phyloP scores from a whole-genome alignment of 805 yeast species.

The Saccharomycopsis sp. region DNA sequence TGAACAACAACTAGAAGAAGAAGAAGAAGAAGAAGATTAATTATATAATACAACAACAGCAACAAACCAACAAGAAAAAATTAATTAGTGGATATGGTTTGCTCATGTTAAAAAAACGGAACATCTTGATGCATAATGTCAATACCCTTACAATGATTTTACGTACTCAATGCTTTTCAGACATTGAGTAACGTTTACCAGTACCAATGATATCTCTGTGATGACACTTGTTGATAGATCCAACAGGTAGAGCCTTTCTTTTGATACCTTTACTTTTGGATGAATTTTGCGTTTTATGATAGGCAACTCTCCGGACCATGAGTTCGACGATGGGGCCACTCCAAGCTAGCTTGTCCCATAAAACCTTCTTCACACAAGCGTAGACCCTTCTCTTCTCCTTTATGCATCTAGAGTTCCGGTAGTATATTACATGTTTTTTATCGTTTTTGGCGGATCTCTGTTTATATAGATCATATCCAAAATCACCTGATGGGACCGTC shows the following conservation, averaged over 20 bases:
- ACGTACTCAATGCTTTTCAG: too few species aligned
- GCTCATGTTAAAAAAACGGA: too few species aligned
- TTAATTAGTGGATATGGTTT: too few species aligned
- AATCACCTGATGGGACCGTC: too few species aligned
- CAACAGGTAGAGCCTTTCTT: background rate
- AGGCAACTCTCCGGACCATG: background rate
- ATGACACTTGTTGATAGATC: background rate
- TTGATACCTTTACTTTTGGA: background rate
- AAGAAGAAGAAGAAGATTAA: too few species aligned
- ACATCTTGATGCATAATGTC: too few species aligned
- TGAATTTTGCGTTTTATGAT: background rate
- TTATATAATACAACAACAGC: too few species aligned
- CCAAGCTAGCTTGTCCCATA: background rate
- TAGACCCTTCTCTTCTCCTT: slow-evolving; percentile 1
- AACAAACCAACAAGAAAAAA: too few species aligned
- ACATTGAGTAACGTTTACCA: too few species aligned
- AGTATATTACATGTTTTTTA: background rate
- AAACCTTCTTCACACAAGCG: background rate
- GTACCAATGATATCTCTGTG: background rate
- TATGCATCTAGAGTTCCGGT: background rate
- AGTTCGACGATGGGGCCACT: slow-evolving; percentile 1
- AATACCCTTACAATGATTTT: too few species aligned
- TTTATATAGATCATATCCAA: background rate
- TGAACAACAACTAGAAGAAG: too few species aligned
- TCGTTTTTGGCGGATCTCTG: background rate